Evolutionary conservation across 1,139 yeast genomes (phyloP).

Genomic region (Yamadazyma conglobata): DNA sequence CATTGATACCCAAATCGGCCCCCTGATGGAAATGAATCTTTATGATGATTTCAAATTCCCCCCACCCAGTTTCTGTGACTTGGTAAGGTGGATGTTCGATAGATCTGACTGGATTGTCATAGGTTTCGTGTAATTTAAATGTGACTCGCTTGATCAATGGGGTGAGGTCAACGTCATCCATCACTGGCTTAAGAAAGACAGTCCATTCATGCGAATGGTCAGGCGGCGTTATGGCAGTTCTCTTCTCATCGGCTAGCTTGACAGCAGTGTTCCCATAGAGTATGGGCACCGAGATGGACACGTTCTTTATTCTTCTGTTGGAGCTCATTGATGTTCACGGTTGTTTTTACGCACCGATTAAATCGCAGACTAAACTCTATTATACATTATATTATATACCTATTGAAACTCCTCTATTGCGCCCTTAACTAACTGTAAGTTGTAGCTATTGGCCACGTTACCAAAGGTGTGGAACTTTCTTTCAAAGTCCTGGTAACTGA

Average conservation of each 20-base stretch:
- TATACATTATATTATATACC: not conserved
- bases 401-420: conserved; percentile 31
- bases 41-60: conserved; percentile 91
- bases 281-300: conserved; percentile 81
- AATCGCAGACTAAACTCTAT: not conserved
- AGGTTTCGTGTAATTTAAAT: conserved; percentile 92
- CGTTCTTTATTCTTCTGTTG: conserved; percentile 50
- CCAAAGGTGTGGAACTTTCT: conserved; percentile 47
- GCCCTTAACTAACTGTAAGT: conserved; percentile 55
- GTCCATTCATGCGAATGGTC: conserved; percentile 98
- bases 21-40: conserved; percentile 83
- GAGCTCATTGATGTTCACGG: conserved; percentile 12
- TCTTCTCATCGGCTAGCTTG: conserved; percentile 58
- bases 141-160: conserved; percentile 86
- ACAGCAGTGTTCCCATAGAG: conserved; percentile 84
- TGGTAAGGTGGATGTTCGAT: conserved; percentile 90
- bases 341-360: conserved; percentile 36
- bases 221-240: conserved; percentile 69
- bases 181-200: conserved; percentile 81
- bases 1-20: conserved; percentile 61
- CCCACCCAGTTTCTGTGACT: conserved; percentile 99
- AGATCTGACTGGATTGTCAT: conserved; percentile 77
- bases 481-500: conserved; percentile 43
- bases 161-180: conserved; percentile 71
- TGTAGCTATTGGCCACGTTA: conserved; percentile 60